These are phyloP conservation scores for Ogataea hybrid DNA, from an alignment of 1,139 yeast species.

Conservation along the genomic window DNA sequence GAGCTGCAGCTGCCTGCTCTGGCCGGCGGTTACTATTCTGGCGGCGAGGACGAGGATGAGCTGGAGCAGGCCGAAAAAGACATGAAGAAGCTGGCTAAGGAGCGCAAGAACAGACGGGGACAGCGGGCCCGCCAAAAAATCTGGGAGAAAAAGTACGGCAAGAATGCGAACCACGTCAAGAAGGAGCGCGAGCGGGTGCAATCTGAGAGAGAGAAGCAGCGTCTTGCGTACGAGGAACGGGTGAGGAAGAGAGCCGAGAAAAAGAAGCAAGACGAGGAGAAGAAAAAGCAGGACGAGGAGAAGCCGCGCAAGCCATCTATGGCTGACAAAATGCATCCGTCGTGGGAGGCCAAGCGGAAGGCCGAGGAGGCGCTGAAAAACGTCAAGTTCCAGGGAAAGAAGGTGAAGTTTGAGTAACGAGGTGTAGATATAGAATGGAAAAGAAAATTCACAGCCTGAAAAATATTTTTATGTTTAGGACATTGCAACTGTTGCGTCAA, in stretches of 20 bases:
- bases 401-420: slow-evolving; percentile 58
- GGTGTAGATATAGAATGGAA: background rate
- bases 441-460: background rate
- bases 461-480: slow-evolving; percentile 5
- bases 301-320: slow-evolving; percentile 38
- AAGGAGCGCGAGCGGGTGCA: slow-evolving; percentile 53
- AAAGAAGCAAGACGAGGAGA: slow-evolving; percentile 36
- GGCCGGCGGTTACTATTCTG: slow-evolving; percentile 77
- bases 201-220: slow-evolving; percentile 58
- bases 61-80: slow-evolving; percentile 46
- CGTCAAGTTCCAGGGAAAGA: slow-evolving; percentile 79
- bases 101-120: slow-evolving; percentile 86
- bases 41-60: slow-evolving; percentile 60
- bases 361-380: slow-evolving; percentile 67
- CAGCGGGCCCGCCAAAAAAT: slow-evolving; percentile 96
- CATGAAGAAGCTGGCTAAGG: slow-evolving; percentile 49
- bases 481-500: slow-evolving; percentile 2
- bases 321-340: slow-evolving; percentile 66
- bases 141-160: slow-evolving; percentile 91
- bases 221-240: slow-evolving; percentile 70
- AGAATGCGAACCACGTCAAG: slow-evolving; percentile 76
- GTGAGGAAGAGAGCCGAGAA: slow-evolving; percentile 61
- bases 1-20: slow-evolving; percentile 60
- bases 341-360: slow-evolving; percentile 86
- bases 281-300: slow-evolving; percentile 44